A percentile compares a stretch with the other conserved stretches of the same genome.
phyloP scores from a whole-genome alignment of 2,329 filamentous ascomycete genomes.

The Ophiostoma sp. region DNA sequence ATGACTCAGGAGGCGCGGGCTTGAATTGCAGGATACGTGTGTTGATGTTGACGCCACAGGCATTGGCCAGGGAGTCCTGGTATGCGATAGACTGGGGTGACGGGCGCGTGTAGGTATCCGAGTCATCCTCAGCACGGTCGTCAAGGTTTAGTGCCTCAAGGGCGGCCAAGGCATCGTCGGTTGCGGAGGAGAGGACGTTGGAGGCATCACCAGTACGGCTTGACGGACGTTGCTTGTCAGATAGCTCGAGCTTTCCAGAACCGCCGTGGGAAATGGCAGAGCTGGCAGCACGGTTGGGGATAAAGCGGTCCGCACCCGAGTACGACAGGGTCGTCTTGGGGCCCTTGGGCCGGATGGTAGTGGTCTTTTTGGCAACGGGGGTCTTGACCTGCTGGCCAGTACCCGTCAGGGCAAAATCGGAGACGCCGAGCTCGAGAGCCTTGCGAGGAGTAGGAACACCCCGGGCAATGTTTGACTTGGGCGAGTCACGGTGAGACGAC shows the following conservation, averaged over 20 bases:
- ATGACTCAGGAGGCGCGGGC: slow-evolving; percentile 94
- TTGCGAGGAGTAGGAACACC: slow-evolving; percentile 70
- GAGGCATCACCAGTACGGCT: slow-evolving; percentile 62
- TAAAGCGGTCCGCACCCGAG: slow-evolving; percentile 83
- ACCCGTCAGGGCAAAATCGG: slow-evolving; percentile 84
- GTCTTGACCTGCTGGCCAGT: slow-evolving; percentile 62
- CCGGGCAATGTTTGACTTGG: slow-evolving; percentile 92
- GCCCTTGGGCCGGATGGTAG: slow-evolving; percentile 50
- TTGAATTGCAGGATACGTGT: slow-evolving; percentile 97
- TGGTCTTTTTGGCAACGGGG: slow-evolving; percentile 57
- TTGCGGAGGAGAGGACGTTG: slow-evolving; percentile 67
- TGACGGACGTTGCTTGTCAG: slow-evolving; percentile 68
- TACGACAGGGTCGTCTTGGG: slow-evolving; percentile 75
- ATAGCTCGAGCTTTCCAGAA: slow-evolving; percentile 71
- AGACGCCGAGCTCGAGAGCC: slow-evolving; percentile 79
- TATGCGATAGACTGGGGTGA: slow-evolving; percentile 68
- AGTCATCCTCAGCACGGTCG: slow-evolving; percentile 64
- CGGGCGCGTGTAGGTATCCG: slow-evolving; percentile 65
- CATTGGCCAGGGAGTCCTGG: slow-evolving; percentile 29
- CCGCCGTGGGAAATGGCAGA: slow-evolving; percentile 79
- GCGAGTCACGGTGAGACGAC: slow-evolving; percentile 73
- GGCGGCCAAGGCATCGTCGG: slow-evolving; percentile 72
- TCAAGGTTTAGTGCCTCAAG: slow-evolving; percentile 70
- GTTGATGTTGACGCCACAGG: slow-evolving; percentile 74
- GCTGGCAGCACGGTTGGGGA: slow-evolving; percentile 86